phyloP scores from a whole-genome alignment of 768 basidiomycete genomes.

The Termitomyces sp. region DNA sequence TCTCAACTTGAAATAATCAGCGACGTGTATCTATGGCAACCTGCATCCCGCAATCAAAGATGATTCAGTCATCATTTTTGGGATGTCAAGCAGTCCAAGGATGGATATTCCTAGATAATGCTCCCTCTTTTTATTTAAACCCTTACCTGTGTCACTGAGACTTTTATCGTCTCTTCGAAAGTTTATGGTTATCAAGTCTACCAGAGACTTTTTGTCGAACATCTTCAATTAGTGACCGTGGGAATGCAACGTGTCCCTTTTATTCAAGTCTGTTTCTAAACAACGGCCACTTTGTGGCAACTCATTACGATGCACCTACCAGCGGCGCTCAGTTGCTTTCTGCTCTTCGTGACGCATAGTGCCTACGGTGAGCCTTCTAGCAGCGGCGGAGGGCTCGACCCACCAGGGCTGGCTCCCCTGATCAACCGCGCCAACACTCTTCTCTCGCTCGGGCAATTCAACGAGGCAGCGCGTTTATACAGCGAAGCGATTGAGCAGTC shows the following conservation, averaged over 20 bases:
- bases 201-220: too few species aligned
- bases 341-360: constrained; percentile 21
- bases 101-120: too few species aligned
- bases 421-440: constrained; percentile 66
- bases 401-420: constrained; percentile 67
- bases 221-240: constrained; percentile 10
- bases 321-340: constrained; percentile 27
- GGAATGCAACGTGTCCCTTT: constrained; percentile 12
- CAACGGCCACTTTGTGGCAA: not conserved
- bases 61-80: too few species aligned
- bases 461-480: constrained; percentile 76
- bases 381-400: constrained; percentile 44
- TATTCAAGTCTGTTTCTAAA: not conserved
- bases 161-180: too few species aligned
- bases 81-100: too few species aligned
- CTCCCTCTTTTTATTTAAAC: too few species aligned
- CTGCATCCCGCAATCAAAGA: too few species aligned
- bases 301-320: constrained; percentile 26
- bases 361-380: constrained; percentile 23
- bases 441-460: constrained; percentile 71
- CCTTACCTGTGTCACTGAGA: too few species aligned
- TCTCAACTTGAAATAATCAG: too few species aligned
- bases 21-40: too few species aligned
- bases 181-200: too few species aligned
- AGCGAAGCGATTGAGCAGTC: constrained; percentile 86